A percentile compares a stretch with the other conserved stretches of the same genome.
Evolutionary conservation across 345 rosid species (phyloP).

Genomic region (Reutealis trisperma): DNA sequence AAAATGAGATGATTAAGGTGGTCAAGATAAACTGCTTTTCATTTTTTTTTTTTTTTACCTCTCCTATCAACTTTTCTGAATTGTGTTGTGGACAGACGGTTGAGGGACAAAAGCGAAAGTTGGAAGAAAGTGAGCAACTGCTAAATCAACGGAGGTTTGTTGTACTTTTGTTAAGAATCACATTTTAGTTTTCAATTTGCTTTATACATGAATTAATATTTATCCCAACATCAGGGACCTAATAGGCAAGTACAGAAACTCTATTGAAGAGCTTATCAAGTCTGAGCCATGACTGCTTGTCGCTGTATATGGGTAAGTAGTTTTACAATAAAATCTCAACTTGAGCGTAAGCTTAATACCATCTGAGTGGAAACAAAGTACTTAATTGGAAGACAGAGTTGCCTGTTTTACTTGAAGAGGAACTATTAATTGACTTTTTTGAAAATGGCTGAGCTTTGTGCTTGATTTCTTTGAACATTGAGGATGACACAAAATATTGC

Average conservation of each 20-base stretch:
- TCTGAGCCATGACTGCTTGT: slow-evolving; percentile 43
- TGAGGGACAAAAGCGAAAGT: slow-evolving; percentile 66
- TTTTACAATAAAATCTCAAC: neutral
- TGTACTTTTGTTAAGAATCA: neutral
- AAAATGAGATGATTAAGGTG: neutral
- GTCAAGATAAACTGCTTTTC: neutral
- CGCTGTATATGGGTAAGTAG: slow-evolving; percentile 13
- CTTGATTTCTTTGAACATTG: neutral
- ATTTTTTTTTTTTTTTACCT: neutral
- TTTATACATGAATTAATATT: slow-evolving; percentile 6
- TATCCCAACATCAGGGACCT: slow-evolving; percentile 53
- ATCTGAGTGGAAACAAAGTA: neutral
- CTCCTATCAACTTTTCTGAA: neutral
- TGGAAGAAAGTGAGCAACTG: slow-evolving; percentile 64
- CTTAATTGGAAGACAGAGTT: neutral
- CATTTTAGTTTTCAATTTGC: neutral
- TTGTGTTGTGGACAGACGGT: slow-evolving; percentile 51
- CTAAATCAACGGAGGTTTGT: slow-evolving; percentile 58
- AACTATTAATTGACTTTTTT: neutral
- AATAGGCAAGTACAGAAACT: slow-evolving; percentile 54
- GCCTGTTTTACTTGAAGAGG: neutral
- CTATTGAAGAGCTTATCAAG: slow-evolving; percentile 64
- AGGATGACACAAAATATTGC: neutral
- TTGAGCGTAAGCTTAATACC: neutral
- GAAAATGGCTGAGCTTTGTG: neutral